These are phyloP conservation scores for Aureoboletus auriporus DNA, from an alignment of 768 basidiomycete genomes.

Conservation along the genomic window DNA sequence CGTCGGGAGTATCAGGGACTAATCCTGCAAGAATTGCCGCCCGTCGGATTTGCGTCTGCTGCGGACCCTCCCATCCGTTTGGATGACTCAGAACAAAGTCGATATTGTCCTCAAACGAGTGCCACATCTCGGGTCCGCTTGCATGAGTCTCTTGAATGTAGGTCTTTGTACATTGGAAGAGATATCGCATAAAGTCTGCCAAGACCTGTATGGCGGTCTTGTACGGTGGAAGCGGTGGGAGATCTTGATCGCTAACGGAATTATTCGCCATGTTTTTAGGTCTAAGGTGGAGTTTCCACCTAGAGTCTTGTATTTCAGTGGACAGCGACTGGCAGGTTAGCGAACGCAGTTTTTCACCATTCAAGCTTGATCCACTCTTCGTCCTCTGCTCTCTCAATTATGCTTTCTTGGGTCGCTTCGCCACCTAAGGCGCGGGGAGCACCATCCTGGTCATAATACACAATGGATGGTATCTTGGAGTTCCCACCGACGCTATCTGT, in stretches of 20 bases:
- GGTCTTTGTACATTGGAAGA: slow-evolving; percentile 37
- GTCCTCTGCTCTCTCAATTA: slow-evolving; percentile 38
- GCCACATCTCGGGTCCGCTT: slow-evolving; percentile 39
- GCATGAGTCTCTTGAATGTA: slow-evolving; percentile 46
- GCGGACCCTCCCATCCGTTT: slow-evolving; percentile 45
- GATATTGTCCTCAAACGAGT: slow-evolving; percentile 36
- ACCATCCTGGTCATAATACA: slow-evolving; percentile 43
- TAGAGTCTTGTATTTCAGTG: slow-evolving; percentile 10
- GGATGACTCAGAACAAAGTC: slow-evolving; percentile 48
- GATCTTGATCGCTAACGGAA: slow-evolving; percentile 21
- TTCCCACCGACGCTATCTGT: slow-evolving; percentile 44
- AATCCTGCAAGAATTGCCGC: slow-evolving; percentile 42
- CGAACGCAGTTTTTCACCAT: slow-evolving; percentile 20
- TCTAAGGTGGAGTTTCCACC: slow-evolving; percentile 25
- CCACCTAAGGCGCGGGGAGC: slow-evolving; percentile 40
- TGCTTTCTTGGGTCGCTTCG: slow-evolving; percentile 39
- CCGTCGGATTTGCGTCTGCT: slow-evolving; percentile 41
- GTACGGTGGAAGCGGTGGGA: slow-evolving; percentile 41
- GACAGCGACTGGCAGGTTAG: not conserved
- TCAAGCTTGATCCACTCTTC: slow-evolving; percentile 28
- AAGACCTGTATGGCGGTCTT: slow-evolving; percentile 43
- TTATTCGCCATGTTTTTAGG: no score
- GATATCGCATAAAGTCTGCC: slow-evolving; percentile 46
- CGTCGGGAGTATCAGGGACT: slow-evolving; percentile 33
- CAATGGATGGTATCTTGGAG: slow-evolving; percentile 48